These are phyloP conservation scores for Puccinia triticina DNA, from an alignment of 1,284 basidiomycete genomes.

Conservation along the genomic window DNA sequence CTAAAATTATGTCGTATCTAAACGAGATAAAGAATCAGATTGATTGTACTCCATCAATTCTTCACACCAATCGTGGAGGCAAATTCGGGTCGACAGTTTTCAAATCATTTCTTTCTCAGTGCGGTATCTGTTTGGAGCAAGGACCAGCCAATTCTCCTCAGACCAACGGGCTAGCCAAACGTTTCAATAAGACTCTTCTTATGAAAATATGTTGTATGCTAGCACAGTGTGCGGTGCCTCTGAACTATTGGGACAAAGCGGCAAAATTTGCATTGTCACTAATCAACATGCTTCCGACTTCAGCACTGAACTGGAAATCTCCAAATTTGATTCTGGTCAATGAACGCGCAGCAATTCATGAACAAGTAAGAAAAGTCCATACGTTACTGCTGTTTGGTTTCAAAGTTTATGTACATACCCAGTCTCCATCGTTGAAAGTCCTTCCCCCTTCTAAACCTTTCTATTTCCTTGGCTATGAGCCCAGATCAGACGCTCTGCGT, in stretches of 20 bases:
- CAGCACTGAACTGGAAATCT: background rate
- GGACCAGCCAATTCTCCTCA: too few relatives aligned
- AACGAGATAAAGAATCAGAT: slow-evolving; percentile 12
- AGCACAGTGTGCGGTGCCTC: background rate
- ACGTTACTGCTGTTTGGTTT: slow-evolving; percentile 8
- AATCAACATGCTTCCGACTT: slow-evolving; percentile 3
- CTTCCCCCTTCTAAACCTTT: background rate
- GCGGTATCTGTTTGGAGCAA: too few relatives aligned
- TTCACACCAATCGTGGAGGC: too few relatives aligned
- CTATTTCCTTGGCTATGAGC: slow-evolving; percentile 6
- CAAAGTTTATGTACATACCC: slow-evolving; percentile 13
- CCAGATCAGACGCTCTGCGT: slow-evolving; percentile 7
- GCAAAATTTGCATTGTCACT: background rate
- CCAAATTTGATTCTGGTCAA: background rate
- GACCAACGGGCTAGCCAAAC: too few relatives aligned
- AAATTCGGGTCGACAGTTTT: too few relatives aligned
- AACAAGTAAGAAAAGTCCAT: background rate
- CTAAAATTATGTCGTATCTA: background rate
- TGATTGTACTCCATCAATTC: background rate
- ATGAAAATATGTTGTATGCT: background rate
- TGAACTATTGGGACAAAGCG: slow-evolving; percentile 28
- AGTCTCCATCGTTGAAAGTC: background rate
- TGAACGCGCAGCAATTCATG: too few relatives aligned
- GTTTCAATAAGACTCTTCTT: too few relatives aligned
- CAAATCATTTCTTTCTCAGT: too few relatives aligned